These are phyloP conservation scores for Aurantiochytrium sp. DNA, from an alignment of 108 stramenopile genomes.

Conservation along the genomic window DNA sequence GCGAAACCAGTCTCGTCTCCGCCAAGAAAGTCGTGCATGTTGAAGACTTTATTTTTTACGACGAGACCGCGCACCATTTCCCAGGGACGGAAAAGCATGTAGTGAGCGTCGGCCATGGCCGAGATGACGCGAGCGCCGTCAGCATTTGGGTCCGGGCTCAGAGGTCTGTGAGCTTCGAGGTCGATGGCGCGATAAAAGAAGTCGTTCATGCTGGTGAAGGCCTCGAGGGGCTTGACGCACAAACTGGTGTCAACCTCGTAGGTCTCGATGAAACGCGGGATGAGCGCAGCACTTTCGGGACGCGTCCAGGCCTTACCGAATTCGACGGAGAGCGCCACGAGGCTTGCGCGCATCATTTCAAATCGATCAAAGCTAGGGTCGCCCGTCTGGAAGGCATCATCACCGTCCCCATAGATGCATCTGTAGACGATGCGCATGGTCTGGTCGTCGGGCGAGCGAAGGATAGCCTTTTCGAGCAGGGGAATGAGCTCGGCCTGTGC, in stretches of 20 bases:
- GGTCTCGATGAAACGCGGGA: background rate
- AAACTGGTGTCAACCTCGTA: background rate
- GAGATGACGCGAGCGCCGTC: background rate
- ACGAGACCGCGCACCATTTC: background rate
- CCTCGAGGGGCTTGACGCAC: background rate
- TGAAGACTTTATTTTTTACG: background rate
- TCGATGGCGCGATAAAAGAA: conserved; percentile 5
- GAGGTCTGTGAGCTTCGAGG: background rate
- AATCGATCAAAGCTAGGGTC: background rate
- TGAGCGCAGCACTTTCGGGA: background rate
- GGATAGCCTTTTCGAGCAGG: background rate
- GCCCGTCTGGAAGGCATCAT: background rate
- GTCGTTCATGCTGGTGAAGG: conserved; percentile 1
- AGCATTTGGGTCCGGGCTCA: background rate
- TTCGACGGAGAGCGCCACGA: background rate
- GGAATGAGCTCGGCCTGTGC: background rate
- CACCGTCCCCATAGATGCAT: background rate
- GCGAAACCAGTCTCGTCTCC: background rate
- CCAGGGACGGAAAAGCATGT: background rate
- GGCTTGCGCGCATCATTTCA: background rate
- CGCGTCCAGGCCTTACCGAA: background rate
- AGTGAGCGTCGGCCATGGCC: background rate
- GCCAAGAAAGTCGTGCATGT: background rate
- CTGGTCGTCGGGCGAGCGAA: background rate
- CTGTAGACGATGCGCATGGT: conserved; percentile 5